Evolutionary conservation across 1,284 basidiomycete genomes (phyloP), one percentile per base, ranked within the genome.

Genomic region (Lentinula novae-zelandiae): DNA sequence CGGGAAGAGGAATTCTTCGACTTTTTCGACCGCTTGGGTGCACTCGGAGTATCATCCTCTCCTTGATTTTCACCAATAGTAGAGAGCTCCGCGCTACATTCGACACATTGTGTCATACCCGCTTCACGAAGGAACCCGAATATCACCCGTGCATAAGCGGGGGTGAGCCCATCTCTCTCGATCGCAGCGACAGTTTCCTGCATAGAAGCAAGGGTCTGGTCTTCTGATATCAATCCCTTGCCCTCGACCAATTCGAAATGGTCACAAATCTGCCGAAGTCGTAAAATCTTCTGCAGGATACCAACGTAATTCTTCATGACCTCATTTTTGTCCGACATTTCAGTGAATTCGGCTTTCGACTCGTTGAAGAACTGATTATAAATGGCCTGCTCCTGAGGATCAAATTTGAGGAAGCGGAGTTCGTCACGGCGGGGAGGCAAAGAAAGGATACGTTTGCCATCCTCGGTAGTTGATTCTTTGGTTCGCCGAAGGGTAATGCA

Each of bases 221-320:
- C 66, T 57, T 77, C 79, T 40, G 65, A 68, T 57, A 79, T 79
- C 50, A 82, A 75, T 60, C 82, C 83, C 65, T 93, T 94, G 64
- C 87, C 87, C 70, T 91, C 82, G 1, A 98, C 93, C 39, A 99
- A 83, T 67, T 96, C 94, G 67, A 88, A 92, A 75, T 99, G 96
- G 71, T 98, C 94, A 76, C 97, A 99, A 56, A 98, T 98, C 78
- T 99, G 95, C 44, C 97, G 90, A 42, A 99, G 82, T 8, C 94
- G 91, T 58, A 98, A 79, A 60, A 98, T 91, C 79, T 96, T 96
- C 77, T 98, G 96, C 65, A 99, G 75, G 67, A 99, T 97, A 57
- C 95, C 95, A 62, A 97, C 96, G 69, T 98, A 98, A 72, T 98
- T 98, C 83, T 96, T 96, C 87, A 94, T 93, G 55, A 97, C 89